These are phyloP conservation scores for Dendrobium officinale DNA, from an alignment of 106 monocot species.

Conservation along the genomic window DNA sequence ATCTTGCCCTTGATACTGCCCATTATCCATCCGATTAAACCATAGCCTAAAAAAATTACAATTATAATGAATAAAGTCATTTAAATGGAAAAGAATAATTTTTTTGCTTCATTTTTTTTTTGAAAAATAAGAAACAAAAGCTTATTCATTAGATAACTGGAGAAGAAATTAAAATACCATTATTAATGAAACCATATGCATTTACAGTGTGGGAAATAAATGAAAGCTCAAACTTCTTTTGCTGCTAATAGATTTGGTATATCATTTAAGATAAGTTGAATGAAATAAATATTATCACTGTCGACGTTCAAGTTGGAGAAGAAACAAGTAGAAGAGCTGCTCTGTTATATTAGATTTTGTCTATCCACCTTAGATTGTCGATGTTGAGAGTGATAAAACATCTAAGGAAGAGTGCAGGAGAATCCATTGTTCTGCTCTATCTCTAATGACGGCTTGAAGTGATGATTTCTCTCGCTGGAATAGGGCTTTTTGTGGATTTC, in stretches of 20 bases:
- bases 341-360: conserved; percentile 34
- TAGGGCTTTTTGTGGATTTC: conserved; percentile 20
- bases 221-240: not conserved
- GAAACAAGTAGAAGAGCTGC: conserved; percentile 55
- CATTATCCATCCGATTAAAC: conserved; percentile 28
- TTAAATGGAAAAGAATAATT: not conserved
- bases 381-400: conserved; percentile 48
- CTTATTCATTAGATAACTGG: not conserved
- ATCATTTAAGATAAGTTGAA: not conserved
- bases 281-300: conserved; percentile 19
- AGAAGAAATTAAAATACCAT: conserved; percentile 1
- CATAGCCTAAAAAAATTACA: conserved; percentile 31
- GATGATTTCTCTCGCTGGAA: conserved; percentile 4
- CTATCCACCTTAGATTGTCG: conserved; percentile 24
- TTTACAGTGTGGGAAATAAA: not conserved
- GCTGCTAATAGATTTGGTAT: not conserved
- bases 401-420: conserved; percentile 22
- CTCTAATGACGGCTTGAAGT: conserved; percentile 4
- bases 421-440: conserved; percentile 13
- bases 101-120: not conserved
- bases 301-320: conserved; percentile 37
- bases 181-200: not conserved
- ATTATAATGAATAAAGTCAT: not conserved
- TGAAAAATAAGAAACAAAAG: not conserved
- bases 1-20: conserved; percentile 43